A percentile compares a stretch with the other conserved stretches of the same genome.
Evolutionary conservation across 495 filamentous ascomycete species (phyloP).

Genomic region (Cenococcum geophilum): DNA sequence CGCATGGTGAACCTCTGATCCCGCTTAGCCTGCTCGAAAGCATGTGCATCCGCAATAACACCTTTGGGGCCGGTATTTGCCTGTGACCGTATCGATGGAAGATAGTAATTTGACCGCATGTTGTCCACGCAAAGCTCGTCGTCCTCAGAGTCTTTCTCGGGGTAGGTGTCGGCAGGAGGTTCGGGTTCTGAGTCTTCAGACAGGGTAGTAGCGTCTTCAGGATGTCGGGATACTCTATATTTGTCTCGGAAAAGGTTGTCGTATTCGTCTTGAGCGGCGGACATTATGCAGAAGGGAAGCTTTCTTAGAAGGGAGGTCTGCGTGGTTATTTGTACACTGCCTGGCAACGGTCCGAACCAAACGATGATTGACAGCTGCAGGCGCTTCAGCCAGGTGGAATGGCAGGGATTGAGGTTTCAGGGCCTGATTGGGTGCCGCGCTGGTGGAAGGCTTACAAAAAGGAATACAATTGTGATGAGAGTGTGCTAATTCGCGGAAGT

Average conservation of each 20-base stretch:
- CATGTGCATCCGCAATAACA: slow-evolving; percentile 90
- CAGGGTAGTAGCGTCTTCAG: slow-evolving; percentile 45
- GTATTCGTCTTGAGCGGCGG: slow-evolving; percentile 80
- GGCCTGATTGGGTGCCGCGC: slow-evolving; percentile 1
- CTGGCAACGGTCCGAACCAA: neutral
- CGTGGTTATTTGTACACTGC: neutral
- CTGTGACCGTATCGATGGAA: slow-evolving; percentile 44
- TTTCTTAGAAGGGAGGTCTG: neutral
- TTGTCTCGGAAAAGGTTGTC: slow-evolving; percentile 60
- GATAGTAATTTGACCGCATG: slow-evolving; percentile 56
- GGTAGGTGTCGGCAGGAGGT: slow-evolving; percentile 26
- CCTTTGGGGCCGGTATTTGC: slow-evolving; percentile 95
- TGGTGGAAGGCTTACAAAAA: neutral
- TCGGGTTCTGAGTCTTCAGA: slow-evolving; percentile 33
- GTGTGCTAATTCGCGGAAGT: neutral
- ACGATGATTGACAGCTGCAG: neutral
- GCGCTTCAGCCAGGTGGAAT: neutral
- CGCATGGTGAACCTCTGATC: slow-evolving; percentile 34
- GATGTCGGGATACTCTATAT: slow-evolving; percentile 46
- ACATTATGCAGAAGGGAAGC: slow-evolving; percentile 25
- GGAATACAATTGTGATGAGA: neutral
- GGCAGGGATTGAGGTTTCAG: slow-evolving; percentile 7
- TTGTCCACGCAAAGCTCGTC: slow-evolving; percentile 53
- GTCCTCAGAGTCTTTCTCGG: slow-evolving; percentile 45
- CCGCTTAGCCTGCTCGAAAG: slow-evolving; percentile 75